phyloP scores from a whole-genome alignment of 352 stramenopile species.

The Phytophthora ohioensis region DNA sequence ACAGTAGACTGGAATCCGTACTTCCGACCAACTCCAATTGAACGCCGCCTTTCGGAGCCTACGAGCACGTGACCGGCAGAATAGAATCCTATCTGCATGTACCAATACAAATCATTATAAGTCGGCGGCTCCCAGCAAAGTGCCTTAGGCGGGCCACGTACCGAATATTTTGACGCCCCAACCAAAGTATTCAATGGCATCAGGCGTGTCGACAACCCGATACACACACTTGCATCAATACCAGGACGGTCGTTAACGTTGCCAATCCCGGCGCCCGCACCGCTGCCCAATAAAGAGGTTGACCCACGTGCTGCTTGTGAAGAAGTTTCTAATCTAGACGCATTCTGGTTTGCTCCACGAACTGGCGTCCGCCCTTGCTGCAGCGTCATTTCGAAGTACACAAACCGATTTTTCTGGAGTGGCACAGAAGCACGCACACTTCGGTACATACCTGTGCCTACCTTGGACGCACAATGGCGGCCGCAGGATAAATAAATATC shows the following conservation, averaged over 20 bases:
- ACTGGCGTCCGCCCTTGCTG: constrained; percentile 51
- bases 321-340: constrained; percentile 25
- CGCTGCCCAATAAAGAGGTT: constrained; percentile 9
- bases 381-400: constrained; percentile 90
- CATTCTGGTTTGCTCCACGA: constrained; percentile 29
- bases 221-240: constrained; percentile 76
- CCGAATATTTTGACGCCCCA: constrained; percentile 80
- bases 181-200: constrained; percentile 87
- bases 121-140: too few relatives aligned
- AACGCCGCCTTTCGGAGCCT: constrained; percentile 61
- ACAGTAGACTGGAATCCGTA: constrained; percentile 77
- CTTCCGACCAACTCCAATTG: constrained; percentile 61
- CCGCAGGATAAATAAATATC: constrained; percentile 90
- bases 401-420: constrained; percentile 69
- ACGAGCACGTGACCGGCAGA: constrained; percentile 83
- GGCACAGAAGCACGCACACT: constrained; percentile 75
- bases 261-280: neutral
- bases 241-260: constrained; percentile 29
- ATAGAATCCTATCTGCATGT: constrained; percentile 79
- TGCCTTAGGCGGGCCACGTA: constrained; percentile 33
- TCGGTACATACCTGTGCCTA: constrained; percentile 76
- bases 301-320: constrained; percentile 16
- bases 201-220: constrained; percentile 76
- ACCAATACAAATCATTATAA: neutral
- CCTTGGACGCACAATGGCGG: constrained; percentile 84